A percentile compares a stretch with the other conserved stretches of the same genome.
phyloP scores from a whole-genome alignment of 2,329 filamentous ascomycete genomes.

The Colletotrichum salicis region DNA sequence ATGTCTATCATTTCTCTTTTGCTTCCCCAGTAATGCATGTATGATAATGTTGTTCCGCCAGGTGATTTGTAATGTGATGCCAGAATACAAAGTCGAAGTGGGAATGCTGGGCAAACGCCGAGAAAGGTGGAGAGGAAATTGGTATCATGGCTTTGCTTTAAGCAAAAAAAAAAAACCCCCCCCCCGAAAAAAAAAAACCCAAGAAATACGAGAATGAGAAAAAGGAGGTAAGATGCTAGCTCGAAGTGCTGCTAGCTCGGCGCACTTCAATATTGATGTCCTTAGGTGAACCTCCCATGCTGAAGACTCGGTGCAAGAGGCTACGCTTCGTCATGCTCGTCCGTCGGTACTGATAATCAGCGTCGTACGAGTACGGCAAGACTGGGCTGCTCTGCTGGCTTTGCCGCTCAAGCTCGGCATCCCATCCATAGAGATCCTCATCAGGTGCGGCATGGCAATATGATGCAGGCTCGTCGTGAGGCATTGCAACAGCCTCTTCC shows the following conservation, averaged over 20 bases:
- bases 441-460: slow-evolving; percentile 43
- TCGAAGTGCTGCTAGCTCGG: slow-evolving; percentile 32
- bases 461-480: slow-evolving; percentile 43
- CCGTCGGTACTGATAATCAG: slow-evolving; percentile 42
- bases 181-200: background rate
- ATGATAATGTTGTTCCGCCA: slow-evolving; percentile 23
- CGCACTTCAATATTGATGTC: slow-evolving; percentile 25
- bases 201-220: background rate
- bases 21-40: slow-evolving; percentile 23
- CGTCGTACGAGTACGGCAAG: slow-evolving; percentile 13
- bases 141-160: slow-evolving; percentile 12
- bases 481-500: slow-evolving; percentile 39
- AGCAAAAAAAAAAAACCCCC: background rate
- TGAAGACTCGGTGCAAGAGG: slow-evolving; percentile 54
- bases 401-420: slow-evolving; percentile 56
- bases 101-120: slow-evolving; percentile 6
- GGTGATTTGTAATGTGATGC: background rate
- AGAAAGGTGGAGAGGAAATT: background rate
- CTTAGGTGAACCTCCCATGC: slow-evolving; percentile 36
- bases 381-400: slow-evolving; percentile 13
- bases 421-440: slow-evolving; percentile 64
- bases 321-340: slow-evolving; percentile 44
- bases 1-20: slow-evolving; percentile 30
- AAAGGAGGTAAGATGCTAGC: background rate
- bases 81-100: slow-evolving; percentile 21